Base-by-base conservation (phyloP, 306 rosid genomes). In the Erythrophleum fordii region DNA sequence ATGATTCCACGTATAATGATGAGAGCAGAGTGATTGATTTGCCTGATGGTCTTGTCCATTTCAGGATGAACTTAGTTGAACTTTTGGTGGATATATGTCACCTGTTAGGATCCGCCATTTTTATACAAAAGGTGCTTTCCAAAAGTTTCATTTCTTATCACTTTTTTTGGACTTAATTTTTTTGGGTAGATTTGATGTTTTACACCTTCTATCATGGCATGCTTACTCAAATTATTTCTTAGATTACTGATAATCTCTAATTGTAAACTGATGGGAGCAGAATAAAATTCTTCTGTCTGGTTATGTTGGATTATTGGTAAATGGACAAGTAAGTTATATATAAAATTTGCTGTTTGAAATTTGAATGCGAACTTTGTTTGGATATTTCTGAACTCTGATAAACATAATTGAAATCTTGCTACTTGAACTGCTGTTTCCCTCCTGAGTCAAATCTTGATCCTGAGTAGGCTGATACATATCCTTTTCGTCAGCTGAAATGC, bases 1-100 rank as follows among this genome's bases (percentile, higher is more conserved):
- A 89, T 89, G 92, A 90, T 80, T 89, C 90, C 81, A 87, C 86
- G 28, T 88, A 83, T 84, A 80, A 56, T 60, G 97, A 88, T 53
- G 95, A 91, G 42, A 87, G 89, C 83, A 90, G 95, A 84, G 84
- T 89, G 68, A 75, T 86, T 62, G 97, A 95, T 80, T 90, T 92
- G 37, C 98, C 97, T 18, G 97, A 95, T 85, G 91, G 97, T 58
- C 98, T 95, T 72, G 72, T 90, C 68, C 94, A 91, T 83, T 95
- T 92, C 84, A 90, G 97, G 88, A 83, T 75, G 89, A 92, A 95
- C 79, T 90, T 92, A 56, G 92, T 91, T 81, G 98, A 95, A 72
- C 97, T 95, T 81, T 83, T 95, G 85, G 98, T 95, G 84, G 98
- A 95, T 85, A 90, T 90, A 81, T 91, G 97, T 86, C 97, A 95